A percentile compares a stretch with the other conserved stretches of the same genome.
Evolutionary conservation across 78 protist genomes (phyloP).

Genomic region (Anaeramoeba ignava): DNA sequence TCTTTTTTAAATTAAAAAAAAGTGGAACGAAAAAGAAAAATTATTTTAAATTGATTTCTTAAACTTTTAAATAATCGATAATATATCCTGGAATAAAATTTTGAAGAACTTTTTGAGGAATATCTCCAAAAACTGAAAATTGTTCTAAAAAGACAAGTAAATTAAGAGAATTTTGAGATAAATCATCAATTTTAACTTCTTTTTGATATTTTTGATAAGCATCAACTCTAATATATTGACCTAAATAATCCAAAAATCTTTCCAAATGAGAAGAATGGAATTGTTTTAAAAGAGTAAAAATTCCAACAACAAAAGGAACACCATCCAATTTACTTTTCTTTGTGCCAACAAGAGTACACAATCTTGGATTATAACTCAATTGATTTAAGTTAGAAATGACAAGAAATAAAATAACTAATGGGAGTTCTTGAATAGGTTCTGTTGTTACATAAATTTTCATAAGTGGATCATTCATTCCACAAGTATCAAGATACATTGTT

Average conservation of each 20-base stretch:
- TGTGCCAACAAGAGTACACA: not conserved
- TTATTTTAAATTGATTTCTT: no score
- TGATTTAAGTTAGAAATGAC: slow-evolving; percentile 24
- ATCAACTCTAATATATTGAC: slow-evolving; percentile 50
- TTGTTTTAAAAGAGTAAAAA: slow-evolving; percentile 70
- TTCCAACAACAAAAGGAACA: slow-evolving; percentile 62
- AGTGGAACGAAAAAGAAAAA: no score
- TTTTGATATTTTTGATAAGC: no score
- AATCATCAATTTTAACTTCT: no score
- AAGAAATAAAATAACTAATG: not conserved
- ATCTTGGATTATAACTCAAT: not conserved
- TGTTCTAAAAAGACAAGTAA: no score
- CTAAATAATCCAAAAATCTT: slow-evolving; percentile 41
- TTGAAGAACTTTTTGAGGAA: no score
- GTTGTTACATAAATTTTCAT: slow-evolving; percentile 61
- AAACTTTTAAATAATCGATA: no score
- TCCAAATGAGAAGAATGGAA: slow-evolving; percentile 53
- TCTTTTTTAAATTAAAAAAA: no score
- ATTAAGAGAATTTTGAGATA: no score
- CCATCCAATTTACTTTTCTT: slow-evolving; percentile 43
- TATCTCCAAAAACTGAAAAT: no score
- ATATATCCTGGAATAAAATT: no score
- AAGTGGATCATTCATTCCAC: slow-evolving; percentile 58
- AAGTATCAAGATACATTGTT: slow-evolving; percentile 39
- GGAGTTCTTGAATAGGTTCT: slow-evolving; percentile 14